Evolutionary conservation across 345 rosid genomes (phyloP).

Genomic region (Excoecaria agallocha): DNA sequence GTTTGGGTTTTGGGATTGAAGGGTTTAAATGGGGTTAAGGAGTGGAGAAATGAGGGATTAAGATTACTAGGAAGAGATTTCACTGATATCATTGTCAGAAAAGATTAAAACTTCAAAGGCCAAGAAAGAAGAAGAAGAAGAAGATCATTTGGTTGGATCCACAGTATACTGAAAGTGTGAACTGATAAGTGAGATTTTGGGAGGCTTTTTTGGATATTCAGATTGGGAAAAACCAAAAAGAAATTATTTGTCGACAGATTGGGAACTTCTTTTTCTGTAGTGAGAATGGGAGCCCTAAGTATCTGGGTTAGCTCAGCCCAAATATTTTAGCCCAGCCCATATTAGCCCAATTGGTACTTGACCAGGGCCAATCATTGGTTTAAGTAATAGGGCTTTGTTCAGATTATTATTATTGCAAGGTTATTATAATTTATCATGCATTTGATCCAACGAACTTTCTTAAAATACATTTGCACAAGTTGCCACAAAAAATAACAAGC

Average conservation of each 20-base stretch:
- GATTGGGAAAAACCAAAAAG: background rate
- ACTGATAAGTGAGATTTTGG: background rate
- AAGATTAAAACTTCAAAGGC: background rate
- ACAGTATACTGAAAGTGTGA: background rate
- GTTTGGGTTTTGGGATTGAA: slow-evolving; percentile 21
- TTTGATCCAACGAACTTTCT: no score
- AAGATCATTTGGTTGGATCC: slow-evolving; percentile 16
- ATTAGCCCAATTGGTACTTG: background rate
- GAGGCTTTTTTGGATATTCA: background rate
- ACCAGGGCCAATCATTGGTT: no score
- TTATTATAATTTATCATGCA: no score
- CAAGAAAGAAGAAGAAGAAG: background rate
- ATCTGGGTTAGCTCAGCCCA: background rate
- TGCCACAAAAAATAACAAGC: no score
- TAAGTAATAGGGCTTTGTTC: no score
- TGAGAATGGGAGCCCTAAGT: background rate
- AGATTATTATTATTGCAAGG: no score
- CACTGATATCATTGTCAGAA: slow-evolving; percentile 45
- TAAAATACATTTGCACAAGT: no score
- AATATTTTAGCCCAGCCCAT: background rate
- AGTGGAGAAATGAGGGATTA: slow-evolving; percentile 34
- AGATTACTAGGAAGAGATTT: slow-evolving; percentile 33
- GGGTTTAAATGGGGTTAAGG: slow-evolving; percentile 26
- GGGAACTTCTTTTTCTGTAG: background rate
- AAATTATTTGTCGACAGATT: background rate